Conservation (phyloP, 345 rosid genomes). For the Barbarea vulgaris region DNA sequence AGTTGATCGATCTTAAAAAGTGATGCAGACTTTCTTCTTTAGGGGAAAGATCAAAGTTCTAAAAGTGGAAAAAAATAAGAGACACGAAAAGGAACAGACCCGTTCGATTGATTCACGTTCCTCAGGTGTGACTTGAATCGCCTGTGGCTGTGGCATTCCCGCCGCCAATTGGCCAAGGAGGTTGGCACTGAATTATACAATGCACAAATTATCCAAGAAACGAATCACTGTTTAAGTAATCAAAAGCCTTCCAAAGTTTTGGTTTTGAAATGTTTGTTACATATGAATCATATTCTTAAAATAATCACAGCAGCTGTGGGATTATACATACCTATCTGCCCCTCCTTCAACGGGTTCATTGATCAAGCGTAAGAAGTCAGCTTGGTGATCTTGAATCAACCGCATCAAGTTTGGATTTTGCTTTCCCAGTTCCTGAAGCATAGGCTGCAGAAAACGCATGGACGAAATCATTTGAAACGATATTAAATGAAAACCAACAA, state of each 20-base stretch:
- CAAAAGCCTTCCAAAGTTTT: neutral
- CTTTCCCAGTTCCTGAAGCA: constrained; percentile 93
- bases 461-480: neutral
- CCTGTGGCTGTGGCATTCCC: constrained; percentile 75
- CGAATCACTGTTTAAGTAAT: neutral
- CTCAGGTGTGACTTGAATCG: constrained; percentile 75
- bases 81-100: constrained; percentile 38
- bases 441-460: constrained; percentile 56
- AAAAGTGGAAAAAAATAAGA: neutral
- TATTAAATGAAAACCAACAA: neutral
- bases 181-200: constrained; percentile 48
- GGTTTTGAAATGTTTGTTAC: neutral
- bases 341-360: constrained; percentile 88
- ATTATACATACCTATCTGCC: constrained; percentile 64
- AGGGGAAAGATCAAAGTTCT: neutral
- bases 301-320: neutral
- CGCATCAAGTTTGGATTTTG: constrained; percentile 86
- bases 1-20: neutral
- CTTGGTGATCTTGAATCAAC: constrained; percentile 86
- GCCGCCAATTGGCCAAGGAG: constrained; percentile 66
- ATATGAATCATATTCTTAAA: neutral
- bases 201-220: constrained; percentile 7
- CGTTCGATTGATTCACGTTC: constrained; percentile 93
- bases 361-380: constrained; percentile 81
- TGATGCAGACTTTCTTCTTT: neutral